Evolutionary conservation across 192 early-diverging fungal species (phyloP).

Genomic region (Rhizoclosmatium sp.): DNA sequence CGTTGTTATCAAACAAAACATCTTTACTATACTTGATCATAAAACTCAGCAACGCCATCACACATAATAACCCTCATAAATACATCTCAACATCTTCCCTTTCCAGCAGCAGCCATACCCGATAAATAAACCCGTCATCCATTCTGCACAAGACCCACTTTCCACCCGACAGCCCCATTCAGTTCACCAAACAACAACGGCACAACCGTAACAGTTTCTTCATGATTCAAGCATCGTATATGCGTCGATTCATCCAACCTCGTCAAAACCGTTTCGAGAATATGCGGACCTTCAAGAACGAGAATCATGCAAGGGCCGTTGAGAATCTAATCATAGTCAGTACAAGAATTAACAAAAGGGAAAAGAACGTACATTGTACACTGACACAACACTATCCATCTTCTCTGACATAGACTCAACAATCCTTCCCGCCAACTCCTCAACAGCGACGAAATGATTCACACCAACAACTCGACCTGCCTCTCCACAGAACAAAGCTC

Average conservation of each 20-base stretch:
- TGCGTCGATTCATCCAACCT: neutral
- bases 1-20: too few species aligned
- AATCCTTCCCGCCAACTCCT: slow-evolving; percentile 10
- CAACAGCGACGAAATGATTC: slow-evolving; percentile 13
- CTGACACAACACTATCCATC: neutral
- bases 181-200: neutral
- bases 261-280: neutral
- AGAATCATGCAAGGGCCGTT: slow-evolving; percentile 6
- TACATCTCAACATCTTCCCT: too few species aligned
- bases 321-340: neutral
- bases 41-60: too few species aligned
- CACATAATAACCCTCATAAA: too few species aligned
- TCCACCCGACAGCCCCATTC: neutral
- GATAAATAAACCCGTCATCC: too few species aligned
- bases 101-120: too few species aligned
- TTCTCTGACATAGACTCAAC: neutral
- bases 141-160: neutral
- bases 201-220: neutral
- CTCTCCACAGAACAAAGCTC: neutral
- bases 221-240: neutral
- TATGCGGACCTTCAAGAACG: neutral
- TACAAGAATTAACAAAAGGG: neutral
- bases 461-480: slow-evolving; percentile 4
- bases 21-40: too few species aligned
- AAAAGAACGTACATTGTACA: neutral